Conservation (phyloP, 2,329 filamentous ascomycete species). For the Paraphaeosphaeria sporulosa region DNA sequence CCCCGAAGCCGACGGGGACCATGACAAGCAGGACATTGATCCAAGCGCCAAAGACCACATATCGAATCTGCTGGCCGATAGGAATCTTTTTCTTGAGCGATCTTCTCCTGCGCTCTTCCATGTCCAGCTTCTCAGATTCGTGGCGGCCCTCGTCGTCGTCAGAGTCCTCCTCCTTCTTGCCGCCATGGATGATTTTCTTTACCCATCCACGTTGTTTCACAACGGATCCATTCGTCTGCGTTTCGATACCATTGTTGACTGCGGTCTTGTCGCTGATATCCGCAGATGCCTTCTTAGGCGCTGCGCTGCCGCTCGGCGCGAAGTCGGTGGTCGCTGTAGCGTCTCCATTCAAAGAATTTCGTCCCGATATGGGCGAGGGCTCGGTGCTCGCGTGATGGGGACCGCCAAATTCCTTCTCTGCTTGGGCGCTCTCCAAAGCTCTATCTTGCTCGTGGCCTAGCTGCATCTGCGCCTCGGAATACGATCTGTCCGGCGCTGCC, state of each 20-base stretch:
- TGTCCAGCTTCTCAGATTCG: constrained; percentile 31
- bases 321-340: constrained; percentile 20
- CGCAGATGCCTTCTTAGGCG: constrained; percentile 23
- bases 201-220: constrained; percentile 38
- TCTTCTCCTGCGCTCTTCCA: constrained; percentile 43
- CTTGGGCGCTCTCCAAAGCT: constrained; percentile 31
- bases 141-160: constrained; percentile 25
- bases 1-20: constrained; percentile 77
- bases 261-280: constrained; percentile 35
- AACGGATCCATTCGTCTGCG: constrained; percentile 18
- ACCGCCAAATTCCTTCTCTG: constrained; percentile 37
- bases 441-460: constrained; percentile 37
- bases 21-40: constrained; percentile 83
- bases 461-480: constrained; percentile 34
- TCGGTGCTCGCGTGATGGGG: constrained; percentile 41
- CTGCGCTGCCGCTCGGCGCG: constrained; percentile 18
- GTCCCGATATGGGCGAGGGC: constrained; percentile 33
- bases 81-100: constrained; percentile 45
- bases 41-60: constrained; percentile 82
- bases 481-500: constrained; percentile 31
- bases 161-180: constrained; percentile 24
- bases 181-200: constrained; percentile 41
- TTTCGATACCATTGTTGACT: constrained; percentile 14
- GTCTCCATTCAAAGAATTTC: constrained; percentile 18
- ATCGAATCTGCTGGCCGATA: constrained; percentile 66